Evolutionary conservation across 2,329 filamentous ascomycete genomes (phyloP).

Genomic region (Botrytis byssoidea): DNA sequence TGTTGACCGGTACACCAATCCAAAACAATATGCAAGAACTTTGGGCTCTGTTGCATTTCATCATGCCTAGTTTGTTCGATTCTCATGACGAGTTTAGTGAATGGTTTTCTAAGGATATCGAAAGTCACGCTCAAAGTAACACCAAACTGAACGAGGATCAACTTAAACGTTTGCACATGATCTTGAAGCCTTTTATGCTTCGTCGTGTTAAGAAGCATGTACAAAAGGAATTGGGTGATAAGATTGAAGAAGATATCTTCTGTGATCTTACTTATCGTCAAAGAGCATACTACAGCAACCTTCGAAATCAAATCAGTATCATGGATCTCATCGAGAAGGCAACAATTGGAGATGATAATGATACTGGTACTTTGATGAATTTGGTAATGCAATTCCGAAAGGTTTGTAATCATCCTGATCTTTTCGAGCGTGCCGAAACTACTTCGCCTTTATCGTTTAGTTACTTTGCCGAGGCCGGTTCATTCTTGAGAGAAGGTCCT

Average conservation of each 20-base stretch:
- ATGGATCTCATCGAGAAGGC: constrained; percentile 99
- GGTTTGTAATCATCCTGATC: constrained; percentile 96
- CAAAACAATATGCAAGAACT: constrained; percentile 99
- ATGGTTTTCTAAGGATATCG: constrained; percentile 94
- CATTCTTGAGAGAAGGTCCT: constrained; percentile 85
- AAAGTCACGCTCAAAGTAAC: constrained; percentile 97
- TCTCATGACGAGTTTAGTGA: constrained; percentile 91
- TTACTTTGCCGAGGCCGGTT: constrained; percentile 93
- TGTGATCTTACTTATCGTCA: constrained; percentile 96
- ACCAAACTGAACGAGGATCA: constrained; percentile 99
- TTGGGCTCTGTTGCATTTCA: constrained; percentile 97
- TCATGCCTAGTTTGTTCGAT: constrained; percentile 99
- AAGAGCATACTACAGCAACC: constrained; percentile 84
- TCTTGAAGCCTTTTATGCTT: constrained; percentile 98
- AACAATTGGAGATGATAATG: constrained; percentile 87
- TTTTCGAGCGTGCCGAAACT: constrained; percentile 93
- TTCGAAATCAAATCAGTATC: constrained; percentile 96
- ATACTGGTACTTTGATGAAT: constrained; percentile 97
- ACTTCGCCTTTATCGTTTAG: constrained; percentile 79
- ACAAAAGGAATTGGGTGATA: constrained; percentile 97
- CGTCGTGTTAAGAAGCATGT: constrained; percentile 99
- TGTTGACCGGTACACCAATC: constrained; percentile 94
- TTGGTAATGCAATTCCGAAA: constrained; percentile 99
- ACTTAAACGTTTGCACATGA: constrained; percentile 95
- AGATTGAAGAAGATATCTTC: constrained; percentile 95